These are phyloP conservation scores for Colletotrichum acutatum DNA, from an alignment of 2,329 filamentous ascomycete genomes.

Conservation along the genomic window DNA sequence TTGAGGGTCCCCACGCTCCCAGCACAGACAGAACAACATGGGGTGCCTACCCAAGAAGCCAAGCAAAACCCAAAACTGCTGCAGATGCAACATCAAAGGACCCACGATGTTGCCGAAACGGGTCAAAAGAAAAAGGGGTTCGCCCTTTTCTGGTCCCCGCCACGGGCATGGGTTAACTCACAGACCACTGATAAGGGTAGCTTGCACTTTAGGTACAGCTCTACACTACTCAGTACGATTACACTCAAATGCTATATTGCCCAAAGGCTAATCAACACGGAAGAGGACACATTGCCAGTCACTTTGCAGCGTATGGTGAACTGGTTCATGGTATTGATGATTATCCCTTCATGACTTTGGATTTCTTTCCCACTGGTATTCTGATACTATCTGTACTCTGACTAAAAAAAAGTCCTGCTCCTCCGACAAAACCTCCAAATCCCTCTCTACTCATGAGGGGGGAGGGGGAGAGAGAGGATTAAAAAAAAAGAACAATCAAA, in stretches of 20 bases:
- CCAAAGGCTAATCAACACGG: neutral
- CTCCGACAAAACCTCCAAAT: neutral
- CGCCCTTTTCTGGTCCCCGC: neutral
- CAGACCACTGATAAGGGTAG: neutral
- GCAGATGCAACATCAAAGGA: neutral
- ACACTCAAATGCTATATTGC: neutral
- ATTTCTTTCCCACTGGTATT: conserved; percentile 16
- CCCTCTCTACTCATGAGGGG: conserved; percentile 8
- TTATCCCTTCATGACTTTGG: neutral
- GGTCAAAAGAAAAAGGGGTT: neutral
- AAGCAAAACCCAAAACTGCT: neutral
- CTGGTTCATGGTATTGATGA: neutral
- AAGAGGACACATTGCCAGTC: neutral
- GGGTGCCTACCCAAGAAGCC: neutral
- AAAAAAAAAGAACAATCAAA: neutral
- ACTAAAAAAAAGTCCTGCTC: neutral
- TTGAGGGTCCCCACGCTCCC: too few species aligned
- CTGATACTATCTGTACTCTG: conserved; percentile 11
- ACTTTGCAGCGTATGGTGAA: neutral
- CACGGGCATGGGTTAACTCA: neutral
- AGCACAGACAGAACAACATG: neutral
- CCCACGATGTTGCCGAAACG: conserved; percentile 3
- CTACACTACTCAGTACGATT: too few species aligned
- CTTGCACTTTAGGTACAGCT: too few species aligned
- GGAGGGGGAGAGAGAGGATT: neutral